Evolutionary conservation across 352 stramenopile species (phyloP).

Genomic region (Phytophthora hibernalis): DNA sequence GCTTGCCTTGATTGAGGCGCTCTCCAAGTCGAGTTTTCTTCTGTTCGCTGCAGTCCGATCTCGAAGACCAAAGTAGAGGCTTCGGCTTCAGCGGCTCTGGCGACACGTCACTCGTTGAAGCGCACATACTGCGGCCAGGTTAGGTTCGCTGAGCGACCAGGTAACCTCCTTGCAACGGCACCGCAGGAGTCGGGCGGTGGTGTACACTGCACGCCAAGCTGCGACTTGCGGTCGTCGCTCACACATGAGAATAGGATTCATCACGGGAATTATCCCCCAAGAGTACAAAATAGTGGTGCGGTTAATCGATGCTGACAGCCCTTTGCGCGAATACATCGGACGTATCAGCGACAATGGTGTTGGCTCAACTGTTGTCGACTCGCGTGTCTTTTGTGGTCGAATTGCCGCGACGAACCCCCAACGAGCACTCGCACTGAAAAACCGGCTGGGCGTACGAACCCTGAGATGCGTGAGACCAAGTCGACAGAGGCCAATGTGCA

Average conservation of each 20-base stretch:
- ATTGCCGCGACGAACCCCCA: background rate
- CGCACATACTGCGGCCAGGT: too few relatives aligned
- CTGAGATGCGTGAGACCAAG: slow-evolving; percentile 13
- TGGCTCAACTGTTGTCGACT: background rate
- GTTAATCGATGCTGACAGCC: background rate
- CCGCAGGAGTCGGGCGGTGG: background rate
- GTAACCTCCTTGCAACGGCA: too few relatives aligned
- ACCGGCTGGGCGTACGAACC: slow-evolving; percentile 1
- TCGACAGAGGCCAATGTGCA: background rate
- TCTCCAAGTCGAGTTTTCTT: slow-evolving; percentile 9
- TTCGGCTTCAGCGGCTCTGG: background rate
- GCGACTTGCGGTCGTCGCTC: too few relatives aligned
- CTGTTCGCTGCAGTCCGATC: slow-evolving; percentile 21
- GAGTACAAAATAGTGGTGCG: background rate
- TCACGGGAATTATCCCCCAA: too few relatives aligned
- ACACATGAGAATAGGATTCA: too few relatives aligned
- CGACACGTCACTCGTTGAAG: background rate
- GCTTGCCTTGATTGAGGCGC: background rate
- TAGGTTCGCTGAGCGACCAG: background rate
- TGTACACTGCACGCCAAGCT: too few relatives aligned
- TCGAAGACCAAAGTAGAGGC: background rate
- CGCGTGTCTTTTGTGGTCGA: background rate
- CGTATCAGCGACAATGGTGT: background rate
- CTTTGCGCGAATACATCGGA: too few relatives aligned
- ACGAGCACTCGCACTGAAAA: slow-evolving; percentile 12